phyloP scores from a whole-genome alignment of 2,329 filamentous ascomycete genomes.

The Chaetomium sp. region DNA sequence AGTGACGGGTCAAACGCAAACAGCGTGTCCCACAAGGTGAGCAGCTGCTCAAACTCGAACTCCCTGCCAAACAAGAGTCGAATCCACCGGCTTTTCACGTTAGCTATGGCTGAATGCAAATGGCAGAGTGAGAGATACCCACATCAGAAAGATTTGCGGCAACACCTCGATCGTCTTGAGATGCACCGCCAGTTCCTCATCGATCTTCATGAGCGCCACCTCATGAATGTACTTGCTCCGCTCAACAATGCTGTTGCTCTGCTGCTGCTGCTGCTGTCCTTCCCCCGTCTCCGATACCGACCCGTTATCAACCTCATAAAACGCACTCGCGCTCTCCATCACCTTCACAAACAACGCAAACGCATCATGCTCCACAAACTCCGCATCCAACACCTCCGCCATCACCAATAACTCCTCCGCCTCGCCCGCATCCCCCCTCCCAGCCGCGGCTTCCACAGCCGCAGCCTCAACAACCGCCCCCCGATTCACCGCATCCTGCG shows the following conservation, averaged over 20 bases:
- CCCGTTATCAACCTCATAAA: conserved; percentile 67
- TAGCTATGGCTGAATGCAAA: conserved; percentile 3
- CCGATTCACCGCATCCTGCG: conserved; percentile 68
- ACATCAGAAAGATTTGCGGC: conserved; percentile 97
- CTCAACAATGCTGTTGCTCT: conserved; percentile 65
- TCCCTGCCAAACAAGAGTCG: conserved; percentile 88
- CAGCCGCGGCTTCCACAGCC: conserved; percentile 35
- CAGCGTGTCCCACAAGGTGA: conserved; percentile 83
- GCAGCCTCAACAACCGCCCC: conserved; percentile 29
- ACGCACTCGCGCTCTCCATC: conserved; percentile 81
- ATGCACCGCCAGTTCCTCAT: conserved; percentile 77
- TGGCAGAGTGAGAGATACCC: conserved; percentile 26
- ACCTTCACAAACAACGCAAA: conserved; percentile 79
- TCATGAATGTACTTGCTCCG: conserved; percentile 85
- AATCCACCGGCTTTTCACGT: conserved; percentile 69
- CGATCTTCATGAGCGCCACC: conserved; percentile 66
- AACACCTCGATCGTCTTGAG: conserved; percentile 78
- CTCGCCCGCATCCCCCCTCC: too few relatives aligned
- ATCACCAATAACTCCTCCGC: conserved; percentile 33
- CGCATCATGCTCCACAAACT: conserved; percentile 81
- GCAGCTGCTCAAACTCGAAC: conserved; percentile 78
- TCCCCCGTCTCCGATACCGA: conserved; percentile 21
- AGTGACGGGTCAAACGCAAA: conserved; percentile 80
- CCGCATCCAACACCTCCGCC: conserved; percentile 60
- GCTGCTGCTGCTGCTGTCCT: conserved; percentile 23